A percentile compares a stretch with the other conserved stretches of the same genome.
phyloP scores from a whole-genome alignment of 2,329 filamentous ascomycete species.

The Diaporthe sp. region DNA sequence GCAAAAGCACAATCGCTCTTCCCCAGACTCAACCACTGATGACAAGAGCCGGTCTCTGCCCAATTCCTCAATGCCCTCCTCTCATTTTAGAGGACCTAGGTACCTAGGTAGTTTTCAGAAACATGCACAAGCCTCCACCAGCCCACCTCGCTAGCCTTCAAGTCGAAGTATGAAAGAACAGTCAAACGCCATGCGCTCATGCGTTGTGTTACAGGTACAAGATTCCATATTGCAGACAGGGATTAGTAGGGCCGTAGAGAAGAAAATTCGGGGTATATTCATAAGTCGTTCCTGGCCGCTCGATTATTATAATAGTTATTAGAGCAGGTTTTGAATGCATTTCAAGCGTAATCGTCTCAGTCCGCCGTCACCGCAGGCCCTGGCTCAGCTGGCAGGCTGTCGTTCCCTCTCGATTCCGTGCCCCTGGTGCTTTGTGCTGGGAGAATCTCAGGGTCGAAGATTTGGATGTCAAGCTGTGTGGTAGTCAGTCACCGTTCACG shows the following conservation, averaged over 20 bases:
- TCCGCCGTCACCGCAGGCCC: conserved; percentile 27
- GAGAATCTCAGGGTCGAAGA: conserved; percentile 81
- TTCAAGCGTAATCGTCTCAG: conserved; percentile 32
- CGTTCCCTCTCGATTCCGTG: conserved; percentile 37
- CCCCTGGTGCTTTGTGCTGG: conserved; percentile 60
- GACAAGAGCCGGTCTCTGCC: not conserved
- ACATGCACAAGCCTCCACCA: not conserved
- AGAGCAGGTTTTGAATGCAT: conserved; percentile 26
- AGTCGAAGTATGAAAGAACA: conserved; percentile 2
- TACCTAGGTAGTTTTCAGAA: not conserved
- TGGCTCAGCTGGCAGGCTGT: conserved; percentile 35
- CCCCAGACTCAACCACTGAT: not conserved
- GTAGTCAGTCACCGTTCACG: conserved; percentile 44
- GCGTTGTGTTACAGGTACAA: conserved; percentile 31
- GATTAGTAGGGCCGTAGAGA: conserved; percentile 16
- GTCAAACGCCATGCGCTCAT: conserved; percentile 40
- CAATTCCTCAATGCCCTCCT: not conserved
- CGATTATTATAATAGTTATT: conserved; percentile 31
- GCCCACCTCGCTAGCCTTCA: conserved; percentile 1
- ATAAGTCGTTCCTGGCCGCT: conserved; percentile 39
- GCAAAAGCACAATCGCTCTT: conserved; percentile 9
- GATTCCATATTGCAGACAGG: not conserved
- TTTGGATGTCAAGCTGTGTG: conserved; percentile 81
- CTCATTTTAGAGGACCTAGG: not conserved
- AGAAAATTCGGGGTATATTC: conserved; percentile 39